Base-by-base conservation (phyloP, 441 rosid genomes). In the Croton laevigatus region DNA sequence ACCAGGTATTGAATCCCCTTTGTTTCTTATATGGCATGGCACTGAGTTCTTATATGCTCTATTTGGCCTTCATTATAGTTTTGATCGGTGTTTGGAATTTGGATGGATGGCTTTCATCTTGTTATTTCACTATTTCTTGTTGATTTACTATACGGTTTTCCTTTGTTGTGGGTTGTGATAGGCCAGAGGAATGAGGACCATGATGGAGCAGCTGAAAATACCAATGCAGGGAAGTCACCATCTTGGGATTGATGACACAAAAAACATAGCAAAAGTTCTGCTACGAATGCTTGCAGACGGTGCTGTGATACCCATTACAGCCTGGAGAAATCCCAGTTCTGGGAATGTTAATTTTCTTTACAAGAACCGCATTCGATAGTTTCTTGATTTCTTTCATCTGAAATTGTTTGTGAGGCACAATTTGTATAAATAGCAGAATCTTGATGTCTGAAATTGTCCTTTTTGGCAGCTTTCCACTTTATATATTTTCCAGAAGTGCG, bases 131-230 rank as follows among this genome's bases (percentile, higher is more conserved):
- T 61, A 8, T 11, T 44, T 64, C 42, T 23, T 32, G 13, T 13
- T 60, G 12, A 59, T 68, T 70, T 46, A 32, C 20, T 61, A 9
- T 11, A 54, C 55, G 42, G 74, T 65, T 54, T 68, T 63, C 23
- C 14, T 58, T 58, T 8, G 34, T 59, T 62, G 65, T 71, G 73
- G 62, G 72, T 27, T 27, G 32, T 77, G 62, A 75, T 77, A 94
- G 97, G 99, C 97, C 12, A 81, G 85, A 74, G 99, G 99, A 75
- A 94, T 94, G 99, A 85, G 84, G 84, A 68, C 91, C 13, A 91
- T 94, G 97, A 87, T 94, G 96, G 86, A 71, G 71, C 93, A 89
- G 68, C 88, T 85, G 66, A 81, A 76, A 66, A 82, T 94, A 71
- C 89, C 80, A 27, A 76, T 80, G 55, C 71, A 80, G 66, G 99